A percentile compares a stretch with the other conserved stretches of the same genome.
phyloP scores from a whole-genome alignment of 306 rosid genomes.

The Pyrus communis region DNA sequence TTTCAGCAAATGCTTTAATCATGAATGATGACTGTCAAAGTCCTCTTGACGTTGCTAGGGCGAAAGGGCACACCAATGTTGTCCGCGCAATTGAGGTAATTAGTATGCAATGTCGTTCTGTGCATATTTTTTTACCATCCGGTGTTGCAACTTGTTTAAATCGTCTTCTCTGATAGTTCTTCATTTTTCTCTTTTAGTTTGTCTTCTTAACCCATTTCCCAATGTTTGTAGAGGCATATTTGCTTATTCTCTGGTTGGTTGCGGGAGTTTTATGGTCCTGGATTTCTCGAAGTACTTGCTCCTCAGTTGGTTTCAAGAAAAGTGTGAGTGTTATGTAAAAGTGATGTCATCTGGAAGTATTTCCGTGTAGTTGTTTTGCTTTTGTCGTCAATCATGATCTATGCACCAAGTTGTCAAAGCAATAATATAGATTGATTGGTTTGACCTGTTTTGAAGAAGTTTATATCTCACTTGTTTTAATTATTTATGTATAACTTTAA shows the following conservation, averaged over 20 bases:
- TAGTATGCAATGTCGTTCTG: background rate
- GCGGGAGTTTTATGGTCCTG: constrained; percentile 86
- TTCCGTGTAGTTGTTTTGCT: constrained; percentile 4
- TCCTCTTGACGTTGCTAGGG: constrained; percentile 87
- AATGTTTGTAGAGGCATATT: constrained; percentile 57
- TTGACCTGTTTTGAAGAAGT: constrained; percentile 6
- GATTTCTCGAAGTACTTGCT: constrained; percentile 80
- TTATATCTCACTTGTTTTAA: background rate
- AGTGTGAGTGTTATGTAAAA: constrained; percentile 51
- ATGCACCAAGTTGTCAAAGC: background rate
- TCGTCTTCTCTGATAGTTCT: background rate
- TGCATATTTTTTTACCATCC: background rate
- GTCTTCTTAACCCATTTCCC: background rate
- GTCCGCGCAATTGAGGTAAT: constrained; percentile 85
- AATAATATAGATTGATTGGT: constrained; percentile 16
- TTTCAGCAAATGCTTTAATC: constrained; percentile 71
- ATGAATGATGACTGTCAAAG: constrained; percentile 95
- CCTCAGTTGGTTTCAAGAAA: constrained; percentile 72
- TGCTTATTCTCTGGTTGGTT: constrained; percentile 93
- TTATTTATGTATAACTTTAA: background rate
- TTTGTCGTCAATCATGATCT: background rate
- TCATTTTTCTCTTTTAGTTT: background rate
- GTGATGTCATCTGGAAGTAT: constrained; percentile 25
- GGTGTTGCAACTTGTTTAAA: background rate
- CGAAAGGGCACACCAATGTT: constrained; percentile 62